Base-by-base conservation (phyloP, 2,329 filamentous ascomycete species). In the Claviceps citrina region DNA sequence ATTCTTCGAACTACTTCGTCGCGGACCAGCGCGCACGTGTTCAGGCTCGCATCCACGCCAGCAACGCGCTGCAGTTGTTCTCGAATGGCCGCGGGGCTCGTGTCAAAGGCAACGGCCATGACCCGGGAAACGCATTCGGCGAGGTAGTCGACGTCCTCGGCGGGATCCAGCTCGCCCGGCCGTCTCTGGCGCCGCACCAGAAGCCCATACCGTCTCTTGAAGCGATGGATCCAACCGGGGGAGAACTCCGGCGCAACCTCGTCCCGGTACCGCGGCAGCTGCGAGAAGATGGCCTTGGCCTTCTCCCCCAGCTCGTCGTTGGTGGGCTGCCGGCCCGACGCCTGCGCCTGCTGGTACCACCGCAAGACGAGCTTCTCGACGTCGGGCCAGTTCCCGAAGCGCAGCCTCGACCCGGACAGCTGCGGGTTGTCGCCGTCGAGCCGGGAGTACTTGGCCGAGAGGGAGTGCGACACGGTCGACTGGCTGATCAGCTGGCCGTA, bases 321-420 rank as follows among this genome's bases (percentile, higher is more conserved):
- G 32, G 70, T 74, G 0, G 73, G 73, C 47, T 73, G 69, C 39
- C 71, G 70, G 39, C 73, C 72, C 3, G 62, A 64, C 22, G 61
- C 60, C 36, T 66, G 62, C 40, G 67, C 64, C 46, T 69, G 64
- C 49, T 71, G 66, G 51, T 71, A 70, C 69, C 69, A 73, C 6
- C 69, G 58, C 43, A 73, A 57, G 16, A 72, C 69, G 7, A 73
- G 63, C 59, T 71, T 71, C 58, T 73, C 69, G 40, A 77, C 73
- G 46, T 76, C 73, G 44, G 73, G 73, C 73, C 73, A 76, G 52
- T 77, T 77, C 46, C 73, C 73, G 43, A 76, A 76, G 46, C 73
- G 71, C 45, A 77, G 61, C 32, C 73, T 70, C 42, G 71, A 76
- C 32, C 73, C 73, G n/a, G 70, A 74, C 44, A 76, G 66, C 54